These are phyloP conservation scores for Beauveria bassiana DNA, from an alignment of 2,329 filamentous ascomycete species.

Conservation along the genomic window DNA sequence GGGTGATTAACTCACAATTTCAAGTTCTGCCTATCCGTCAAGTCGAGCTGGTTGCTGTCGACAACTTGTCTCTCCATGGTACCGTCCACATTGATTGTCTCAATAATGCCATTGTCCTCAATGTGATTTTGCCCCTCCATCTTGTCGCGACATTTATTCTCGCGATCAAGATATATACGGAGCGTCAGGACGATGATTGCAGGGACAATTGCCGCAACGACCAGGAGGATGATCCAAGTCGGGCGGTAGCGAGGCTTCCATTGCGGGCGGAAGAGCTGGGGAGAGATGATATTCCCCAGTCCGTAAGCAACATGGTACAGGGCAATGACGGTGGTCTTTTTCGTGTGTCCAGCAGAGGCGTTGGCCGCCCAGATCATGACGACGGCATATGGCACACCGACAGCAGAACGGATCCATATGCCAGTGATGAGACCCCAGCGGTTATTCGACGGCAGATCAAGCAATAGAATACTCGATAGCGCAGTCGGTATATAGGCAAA, in stretches of 20 bases:
- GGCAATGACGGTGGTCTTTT: conserved; percentile 33
- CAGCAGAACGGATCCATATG: conserved; percentile 12
- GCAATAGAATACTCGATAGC: conserved; percentile 12
- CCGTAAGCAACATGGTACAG: conserved; percentile 29
- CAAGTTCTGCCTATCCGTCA: conserved; percentile 14
- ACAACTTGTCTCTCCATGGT: conserved; percentile 5
- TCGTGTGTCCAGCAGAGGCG: conserved; percentile 28
- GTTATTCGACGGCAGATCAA: conserved; percentile 12
- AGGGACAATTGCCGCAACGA: conserved; percentile 13
- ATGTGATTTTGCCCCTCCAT: conserved; percentile 4
- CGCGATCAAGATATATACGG: conserved; percentile 9
- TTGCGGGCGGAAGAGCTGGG: conserved; percentile 22
- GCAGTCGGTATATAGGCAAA: conserved; percentile 13
- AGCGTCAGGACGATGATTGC: conserved; percentile 11
- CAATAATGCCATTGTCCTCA: conserved; percentile 4
- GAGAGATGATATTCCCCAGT: conserved; percentile 28
- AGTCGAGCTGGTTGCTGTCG: conserved; percentile 13
- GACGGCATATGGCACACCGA: conserved; percentile 16
- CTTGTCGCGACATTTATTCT: conserved; percentile 13
- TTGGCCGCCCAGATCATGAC: conserved; percentile 16
- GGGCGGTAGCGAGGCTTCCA: conserved; percentile 15
- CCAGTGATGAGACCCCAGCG: conserved; percentile 15
- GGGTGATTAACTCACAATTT: conserved; percentile 11
- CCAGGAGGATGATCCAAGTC: conserved; percentile 17
- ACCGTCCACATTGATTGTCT: conserved; percentile 11